These are phyloP conservation scores for Skeletonema marinoi DNA, from an alignment of 108 stramenopile species.

Conservation along the genomic window DNA sequence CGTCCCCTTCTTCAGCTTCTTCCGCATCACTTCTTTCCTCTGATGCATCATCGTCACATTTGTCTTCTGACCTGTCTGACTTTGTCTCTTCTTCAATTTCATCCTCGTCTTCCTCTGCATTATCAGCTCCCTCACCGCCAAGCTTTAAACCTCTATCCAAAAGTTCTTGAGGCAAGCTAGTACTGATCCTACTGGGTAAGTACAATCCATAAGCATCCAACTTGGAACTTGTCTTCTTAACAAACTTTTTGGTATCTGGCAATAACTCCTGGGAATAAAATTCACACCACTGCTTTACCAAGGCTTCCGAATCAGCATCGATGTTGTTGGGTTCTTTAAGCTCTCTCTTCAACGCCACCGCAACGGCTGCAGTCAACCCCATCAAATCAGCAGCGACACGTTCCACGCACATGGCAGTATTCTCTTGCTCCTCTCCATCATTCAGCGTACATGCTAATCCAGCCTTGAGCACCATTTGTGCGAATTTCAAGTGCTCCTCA, in stretches of 20 bases:
- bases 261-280: constrained; percentile 83
- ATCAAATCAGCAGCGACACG: constrained; percentile 88
- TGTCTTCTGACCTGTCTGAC: constrained; percentile 45
- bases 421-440: constrained; percentile 87
- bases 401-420: constrained; percentile 87
- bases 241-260: constrained; percentile 81
- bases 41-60: constrained; percentile 33
- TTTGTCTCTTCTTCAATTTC: constrained; percentile 47
- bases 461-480: constrained; percentile 81
- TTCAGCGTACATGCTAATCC: constrained; percentile 83
- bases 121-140: constrained; percentile 36
- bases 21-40: constrained; percentile 1
- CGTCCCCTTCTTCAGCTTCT: constrained; percentile 22
- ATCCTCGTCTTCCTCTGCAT: constrained; percentile 35
- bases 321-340: constrained; percentile 55
- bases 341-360: constrained; percentile 72
- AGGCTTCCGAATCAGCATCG: constrained; percentile 56
- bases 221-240: constrained; percentile 80
- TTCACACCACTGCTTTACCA: constrained; percentile 83
- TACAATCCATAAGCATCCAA: constrained; percentile 87
- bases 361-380: constrained; percentile 74
- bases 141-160: constrained; percentile 79
- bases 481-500: constrained; percentile 81
- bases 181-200: constrained; percentile 84
- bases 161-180: constrained; percentile 68